Base-by-base conservation (phyloP, 2,329 filamentous ascomycete species). In the Colletotrichum lini region DNA sequence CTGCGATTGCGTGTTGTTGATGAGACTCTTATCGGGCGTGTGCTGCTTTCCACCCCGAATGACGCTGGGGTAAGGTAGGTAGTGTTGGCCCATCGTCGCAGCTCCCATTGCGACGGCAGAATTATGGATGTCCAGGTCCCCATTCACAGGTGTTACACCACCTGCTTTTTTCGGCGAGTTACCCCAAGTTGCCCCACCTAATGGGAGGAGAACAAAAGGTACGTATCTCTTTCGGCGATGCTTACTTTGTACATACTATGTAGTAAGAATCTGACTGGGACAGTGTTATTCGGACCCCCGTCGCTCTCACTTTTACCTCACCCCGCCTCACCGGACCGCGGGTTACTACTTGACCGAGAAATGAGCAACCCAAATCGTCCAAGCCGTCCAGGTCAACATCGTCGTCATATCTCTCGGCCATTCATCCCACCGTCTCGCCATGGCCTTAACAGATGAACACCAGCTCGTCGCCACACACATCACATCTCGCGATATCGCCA, bases 51-150 rank as follows among this genome's bases (percentile, higher is more conserved):
- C 21, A 9, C 16, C 54, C 21, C 30, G 12, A 21, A 30, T 15
- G 50, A 16, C 18, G 35, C 44, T 62, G 56, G 47, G 66, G 66
- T 53, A 65, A 38, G 8, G 10, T 26, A 38, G 8, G 10, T 26
- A 21, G 47, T 49, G 45, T 42, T 50, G 42, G 38, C 68, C 57
- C 57, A 62, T 67, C 64, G 30, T 64, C 21, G 57, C 68, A 57
- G 26, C n/a, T 67, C 63, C 52, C 23, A 45, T 71, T 23, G 58
- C 52, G 38, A 58, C 68, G 68, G 68, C 65, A 71, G 68, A 71
- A 71, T 53, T 63, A 38, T 49, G 64, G 68, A 18, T 26, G 40
- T 44, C 66, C n/a, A 71, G 68, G 57, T 67, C 16, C 15, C 35
- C 35, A 10, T 10, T 4, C 15, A 9, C 3, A 6, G 26, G 26